Percentiles rank a stretch among this genome's conserved stretches.
Conservation (phyloP, 768 basidiomycete species). For the Rubroboletus pulcherrimus region DNA sequence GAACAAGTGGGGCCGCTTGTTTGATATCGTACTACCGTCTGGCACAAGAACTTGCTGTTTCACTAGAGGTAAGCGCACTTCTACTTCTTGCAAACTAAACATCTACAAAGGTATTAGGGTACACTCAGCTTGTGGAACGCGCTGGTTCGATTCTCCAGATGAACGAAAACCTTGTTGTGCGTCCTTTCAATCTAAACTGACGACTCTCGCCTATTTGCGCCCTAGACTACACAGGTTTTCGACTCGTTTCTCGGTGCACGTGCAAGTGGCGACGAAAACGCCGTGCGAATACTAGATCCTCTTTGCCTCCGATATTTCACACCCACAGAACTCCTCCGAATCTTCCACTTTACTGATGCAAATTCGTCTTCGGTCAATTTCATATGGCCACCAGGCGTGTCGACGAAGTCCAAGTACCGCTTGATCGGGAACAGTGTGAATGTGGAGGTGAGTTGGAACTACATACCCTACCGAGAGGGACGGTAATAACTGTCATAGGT, state of each 20-base stretch:
- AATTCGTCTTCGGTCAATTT: slow-evolving; percentile 31
- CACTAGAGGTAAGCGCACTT: slow-evolving; percentile 53
- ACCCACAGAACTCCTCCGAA: slow-evolving; percentile 63
- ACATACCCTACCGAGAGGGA: background rate
- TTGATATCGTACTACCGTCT: slow-evolving; percentile 73
- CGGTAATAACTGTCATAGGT: slow-evolving; percentile 16
- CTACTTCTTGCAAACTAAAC: background rate
- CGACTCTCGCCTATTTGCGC: background rate
- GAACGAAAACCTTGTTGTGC: slow-evolving; percentile 63
- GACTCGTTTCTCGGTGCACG: slow-evolving; percentile 50
- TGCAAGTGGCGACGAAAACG: slow-evolving; percentile 35
- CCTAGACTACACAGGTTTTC: slow-evolving; percentile 60
- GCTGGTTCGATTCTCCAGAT: slow-evolving; percentile 75
- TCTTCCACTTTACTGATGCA: slow-evolving; percentile 52
- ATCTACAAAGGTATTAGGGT: slow-evolving; percentile 43
- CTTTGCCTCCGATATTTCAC: slow-evolving; percentile 74
- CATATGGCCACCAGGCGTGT: slow-evolving; percentile 59
- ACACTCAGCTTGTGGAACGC: slow-evolving; percentile 73
- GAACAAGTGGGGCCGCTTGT: slow-evolving; percentile 71
- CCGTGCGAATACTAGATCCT: slow-evolving; percentile 53
- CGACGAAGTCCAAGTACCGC: slow-evolving; percentile 67
- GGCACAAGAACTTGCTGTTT: slow-evolving; percentile 70
- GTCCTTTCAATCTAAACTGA: slow-evolving; percentile 4
- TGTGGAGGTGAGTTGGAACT: slow-evolving; percentile 46
- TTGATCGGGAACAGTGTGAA: slow-evolving; percentile 84